Evolutionary conservation across 2,329 filamentous ascomycete species (phyloP), one percentile per base, ranked within the genome.

Genomic region (Teratosphaeriaceae sp.): DNA sequence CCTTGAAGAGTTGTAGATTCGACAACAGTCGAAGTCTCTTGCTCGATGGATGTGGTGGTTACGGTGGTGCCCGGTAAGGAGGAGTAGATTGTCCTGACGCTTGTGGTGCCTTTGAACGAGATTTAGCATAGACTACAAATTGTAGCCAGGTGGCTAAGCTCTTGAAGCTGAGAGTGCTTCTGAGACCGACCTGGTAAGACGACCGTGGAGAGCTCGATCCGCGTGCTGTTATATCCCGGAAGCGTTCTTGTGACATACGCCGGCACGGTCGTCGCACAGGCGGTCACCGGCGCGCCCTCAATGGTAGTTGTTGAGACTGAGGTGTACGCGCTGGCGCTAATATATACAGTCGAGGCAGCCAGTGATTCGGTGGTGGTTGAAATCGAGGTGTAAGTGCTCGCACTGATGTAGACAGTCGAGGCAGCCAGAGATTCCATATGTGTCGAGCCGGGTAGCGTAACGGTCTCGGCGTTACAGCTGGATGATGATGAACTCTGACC

Each of bases 211-310:
- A 30, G 12, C 16, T 23, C 21, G 6, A 26, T 22, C 15, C 21
- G 26, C 4, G 38, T 41, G 18, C n/a, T 41, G 22, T 41, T 41
- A 27, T 33, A 33, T 5, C 38, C 38, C 11, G 37, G 22, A 27
- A 39, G 21, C 3, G 22, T 39, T n/a, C 21, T 12, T 4, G 37
- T 39, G 24, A 29, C 37, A 20, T 34, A 34, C 3, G 31, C 31
- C 4, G 22, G 22, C 5, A 39, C 22, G 3, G 37, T 39, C 4
- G 37, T 27, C 13, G 37, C 37, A 16, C 37, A 39, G 12, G 37
- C 37, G 13, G 37, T 39, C 15, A 39, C 24, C 18, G 37, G 37
- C 3, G 22, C 37, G 11, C 8, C 37, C 16, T 30, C 37, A 8
- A 39, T 19, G 5, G 37, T 39, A 12, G 37, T 39, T 13, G 37